Evolutionary conservation across 192 early-diverging fungal species (phyloP), one percentile per base, ranked within the genome.

Genomic region (Gamsiella multidivaricata): DNA sequence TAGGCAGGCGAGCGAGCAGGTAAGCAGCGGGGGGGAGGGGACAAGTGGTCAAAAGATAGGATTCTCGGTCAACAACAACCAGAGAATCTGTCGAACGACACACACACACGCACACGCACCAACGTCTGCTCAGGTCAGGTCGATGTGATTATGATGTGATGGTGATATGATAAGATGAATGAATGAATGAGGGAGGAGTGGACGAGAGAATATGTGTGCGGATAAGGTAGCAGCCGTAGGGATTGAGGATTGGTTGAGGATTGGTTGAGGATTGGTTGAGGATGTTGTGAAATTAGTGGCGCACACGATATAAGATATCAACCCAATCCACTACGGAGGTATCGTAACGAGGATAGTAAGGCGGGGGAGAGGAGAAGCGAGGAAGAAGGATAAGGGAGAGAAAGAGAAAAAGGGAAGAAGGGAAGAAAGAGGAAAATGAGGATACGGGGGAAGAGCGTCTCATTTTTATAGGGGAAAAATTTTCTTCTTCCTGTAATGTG

Each of bases 1-100:
- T 15, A 26, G 26, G 43, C 20, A 20, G 15, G 42, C 29, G 23
- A 28, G 39, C 34, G 33, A 62, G 45, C 31, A 58, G 39, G 55
- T 2, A 34, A 26, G 56, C 28, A 51, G 54, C 36, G 50, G 47
- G 14, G 25, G 20, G 29, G 39, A 45, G 54, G 26, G 12, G 22
- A 49, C 52, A 60, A 41, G 61, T 25, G 47, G 67, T 36, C 61
- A 65, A 65, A 28, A 63, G n/a, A 29, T 28, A 65, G 17, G 42
- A 52, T 23, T 54, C 45, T 54, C 59, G 56, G 72, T 76, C 72
- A 76, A 76, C 72, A 76, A 66, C 65, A 62, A 76, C 72, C 72
- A 67, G 65, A 76, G 57, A 60, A 76, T 42, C 45, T 54, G 28
- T 51, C 64, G 57, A 59, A 42, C 34, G 33, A 51, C 22, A 64